A percentile compares a stretch with the other conserved stretches of the same genome.
Conservation (phyloP, 2,329 filamentous ascomycete species). For the Coniella vitis region DNA sequence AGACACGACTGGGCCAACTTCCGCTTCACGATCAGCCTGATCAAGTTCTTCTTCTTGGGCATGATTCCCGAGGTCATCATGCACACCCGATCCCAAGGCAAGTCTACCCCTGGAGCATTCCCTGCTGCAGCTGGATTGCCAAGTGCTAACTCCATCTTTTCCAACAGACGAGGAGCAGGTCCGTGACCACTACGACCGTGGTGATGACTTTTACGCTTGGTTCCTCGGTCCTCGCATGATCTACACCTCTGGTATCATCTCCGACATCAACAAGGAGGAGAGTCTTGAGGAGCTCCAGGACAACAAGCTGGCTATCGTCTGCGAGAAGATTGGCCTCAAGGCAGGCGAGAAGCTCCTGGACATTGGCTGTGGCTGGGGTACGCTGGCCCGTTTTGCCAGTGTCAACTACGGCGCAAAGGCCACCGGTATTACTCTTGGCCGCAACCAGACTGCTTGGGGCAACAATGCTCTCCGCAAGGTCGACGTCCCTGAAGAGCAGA, state of each 20-base stretch:
- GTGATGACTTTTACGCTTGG: slow-evolving; percentile 98
- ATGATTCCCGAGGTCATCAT: slow-evolving; percentile 88
- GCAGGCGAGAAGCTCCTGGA: slow-evolving; percentile 79
- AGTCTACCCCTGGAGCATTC: slow-evolving; percentile 17
- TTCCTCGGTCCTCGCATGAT: slow-evolving; percentile 98
- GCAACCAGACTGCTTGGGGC: slow-evolving; percentile 96
- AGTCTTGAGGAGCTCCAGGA: slow-evolving; percentile 92
- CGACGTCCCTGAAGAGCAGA: slow-evolving; percentile 80
- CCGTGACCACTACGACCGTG: slow-evolving; percentile 93
- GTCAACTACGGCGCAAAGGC: slow-evolving; percentile 80
- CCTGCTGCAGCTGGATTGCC: too few species aligned
- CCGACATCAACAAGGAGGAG: slow-evolving; percentile 81
- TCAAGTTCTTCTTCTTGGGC: slow-evolving; percentile 80
- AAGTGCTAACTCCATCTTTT: neutral
- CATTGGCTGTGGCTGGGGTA: slow-evolving; percentile 97
- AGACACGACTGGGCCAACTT: slow-evolving; percentile 97
- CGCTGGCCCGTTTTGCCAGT: slow-evolving; percentile 85
- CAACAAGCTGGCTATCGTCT: slow-evolving; percentile 92
- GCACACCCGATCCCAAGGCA: slow-evolving; percentile 84
- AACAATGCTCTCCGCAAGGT: slow-evolving; percentile 80
- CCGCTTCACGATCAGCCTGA: slow-evolving; percentile 77
- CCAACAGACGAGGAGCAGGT: slow-evolving; percentile 87
- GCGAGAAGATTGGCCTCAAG: slow-evolving; percentile 87
- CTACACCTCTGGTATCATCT: slow-evolving; percentile 93
- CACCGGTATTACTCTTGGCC: slow-evolving; percentile 86